Base-by-base conservation (phyloP, 1,284 basidiomycete genomes). In the Irpex rosettiformis region DNA sequence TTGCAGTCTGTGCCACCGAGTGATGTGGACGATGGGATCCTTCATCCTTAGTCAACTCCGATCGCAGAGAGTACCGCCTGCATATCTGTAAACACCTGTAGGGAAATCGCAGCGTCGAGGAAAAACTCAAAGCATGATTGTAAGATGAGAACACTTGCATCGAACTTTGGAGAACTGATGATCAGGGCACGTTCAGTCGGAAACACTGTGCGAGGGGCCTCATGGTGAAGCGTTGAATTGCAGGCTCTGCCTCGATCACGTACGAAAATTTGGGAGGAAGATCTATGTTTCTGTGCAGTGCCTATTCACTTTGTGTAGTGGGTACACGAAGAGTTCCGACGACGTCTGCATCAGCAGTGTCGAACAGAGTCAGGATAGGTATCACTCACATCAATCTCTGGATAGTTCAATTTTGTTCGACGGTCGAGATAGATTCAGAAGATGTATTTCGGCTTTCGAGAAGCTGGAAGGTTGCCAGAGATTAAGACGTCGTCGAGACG, bases 391-490 rank as follows among this genome's bases (percentile, higher is more conserved):
- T n/a, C n/a, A n/a, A n/a, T n/a, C n/a, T n/a, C n/a, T n/a, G n/a
- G n/a, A n/a, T n/a, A n/a, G n/a, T n/a, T 45, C 21, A 7, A 45
- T 45, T 8, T 22, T 45, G 43, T 18, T 18, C 18, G 43, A n/a
- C 43, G 8, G 43, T 18, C 21, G 13, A 18, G 18, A 18, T 8
- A 22, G 21, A 18, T 18, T 7, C 43, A 45, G 13, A 3, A 45
- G 43, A 45, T 7, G 43, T 45, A 30, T 7, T 33, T 25, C 18
- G n/a, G 29, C 40, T n/a, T 59, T 57, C 54, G 27, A 53, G 53
- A 57, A 59, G 45, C 13, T 10, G 10, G 16, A 11, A n/a, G 37
- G 58, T 62, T 59, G 58, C 48, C 51, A 62, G 30, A 55, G 52
- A 55, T 57, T n/a, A n/a, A n/a, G n/a, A n/a, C n/a, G n/a, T n/a